Evolutionary conservation across 2,329 filamentous ascomycete species (phyloP), one percentile per base, ranked within the genome.

Genomic region (Exophiala calicioides): DNA sequence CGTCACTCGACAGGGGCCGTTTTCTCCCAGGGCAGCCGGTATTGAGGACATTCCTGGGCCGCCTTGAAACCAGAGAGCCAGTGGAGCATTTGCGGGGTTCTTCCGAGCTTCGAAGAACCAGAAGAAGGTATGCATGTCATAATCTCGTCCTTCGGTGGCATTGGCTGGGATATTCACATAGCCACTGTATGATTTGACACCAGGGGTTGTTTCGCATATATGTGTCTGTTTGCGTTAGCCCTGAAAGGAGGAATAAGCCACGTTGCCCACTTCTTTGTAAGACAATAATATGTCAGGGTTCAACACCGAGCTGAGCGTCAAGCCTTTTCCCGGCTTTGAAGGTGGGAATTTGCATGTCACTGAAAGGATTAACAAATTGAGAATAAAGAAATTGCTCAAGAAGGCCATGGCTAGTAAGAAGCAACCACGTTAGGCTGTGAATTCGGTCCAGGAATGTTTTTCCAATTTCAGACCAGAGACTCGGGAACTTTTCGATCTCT

Each of bases 91-190:
- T 5, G 58, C 52, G 0, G 70, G 72, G 44, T 73, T 67, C 32
- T 73, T 67, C 13, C 74, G 65, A 4, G 71, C 65, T 53, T 75
- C 71, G 40, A 75, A 76, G 53, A 73, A 74, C 70, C 72, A 72
- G 48, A 72, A 72, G 39, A 62, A 84, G 38, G 78, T 82, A 58
- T 81, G 81, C 55, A 81, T 80, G 2, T 74, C 69, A 55, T 81
- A 81, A 45, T 77, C 62, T 54, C 80, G 77, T 36, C 75, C 63
- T 24, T 50, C 39, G 3, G 37, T 15, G 1, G 71, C 66, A 18
- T 68, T 68, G 3, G 73, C 70, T 2, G 77, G 77, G 3, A 82
- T 68, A 59, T 77, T 73, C 9, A 84, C 73, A 53, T 82, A 82
- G 27, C 80, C 79, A 1, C 75, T 74, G 62, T 81, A 85, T n/a